Evolutionary conservation across 1,284 basidiomycete genomes (phyloP), one percentile per base, ranked within the genome.

Genomic region (Chalciporus sp.): DNA sequence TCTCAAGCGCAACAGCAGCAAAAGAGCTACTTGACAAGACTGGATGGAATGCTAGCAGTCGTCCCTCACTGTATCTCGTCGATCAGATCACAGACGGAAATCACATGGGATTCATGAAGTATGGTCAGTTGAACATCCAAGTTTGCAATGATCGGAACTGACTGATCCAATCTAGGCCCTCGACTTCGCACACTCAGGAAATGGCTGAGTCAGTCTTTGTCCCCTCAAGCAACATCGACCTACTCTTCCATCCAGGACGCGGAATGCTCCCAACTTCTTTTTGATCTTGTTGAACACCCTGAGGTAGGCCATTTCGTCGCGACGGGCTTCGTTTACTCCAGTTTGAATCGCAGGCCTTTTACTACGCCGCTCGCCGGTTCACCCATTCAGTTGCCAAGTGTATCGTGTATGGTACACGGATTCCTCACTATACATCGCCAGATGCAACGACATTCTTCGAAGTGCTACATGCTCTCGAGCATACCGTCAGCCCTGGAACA

Each of bases 41-140:
- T 6, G 51, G 51, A 9, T 52, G 51, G 51, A 52, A 52, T 19
- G 50, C 50, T n/a, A 52, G 50, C 27, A 26, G 27, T 19, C 50
- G 50, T 39, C 50, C 50, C 11, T 40, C 50, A 5, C 31, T 52
- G 33, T 52, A 49, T 49, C 50, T 52, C 3, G 45, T 49, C 9
- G 50, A 52, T 40, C 28, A 41, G 14, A 42, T 52, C 37, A 19
- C 50, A 6, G 50, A 52, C 28, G 50, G 50, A 41, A 52, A 52
- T 14, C 50, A 52, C 19, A 52, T 49, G 28, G 50, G 44, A 7
- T 52, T 52, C n/a, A 52, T 52, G 50, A 52, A 41, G 49, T 41
- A 52, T 11, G 39, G 51, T 31, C 31, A 33, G 12, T 33, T 19
- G 28, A 23, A 29, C 23, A 16, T 19, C 19, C 7, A 41, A 35